Evolutionary conservation across 306 rosid genomes (phyloP), one percentile per base, ranked within the genome.

Genomic region (Benincasa hispida): DNA sequence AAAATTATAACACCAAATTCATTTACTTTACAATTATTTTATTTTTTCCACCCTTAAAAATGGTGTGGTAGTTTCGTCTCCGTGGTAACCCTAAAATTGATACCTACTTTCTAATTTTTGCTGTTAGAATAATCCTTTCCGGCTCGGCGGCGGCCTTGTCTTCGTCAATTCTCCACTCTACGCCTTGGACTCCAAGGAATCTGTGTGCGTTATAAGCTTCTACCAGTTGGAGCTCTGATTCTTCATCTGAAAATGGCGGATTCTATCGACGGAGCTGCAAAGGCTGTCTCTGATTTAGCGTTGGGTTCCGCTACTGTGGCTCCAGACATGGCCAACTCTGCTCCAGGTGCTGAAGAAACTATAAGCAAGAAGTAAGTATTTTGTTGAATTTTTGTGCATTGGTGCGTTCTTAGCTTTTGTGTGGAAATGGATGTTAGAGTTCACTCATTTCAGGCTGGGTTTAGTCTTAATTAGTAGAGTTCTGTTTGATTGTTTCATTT

Each of bases 281-380:
- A 83, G 39, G 77, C 83, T 0, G 78, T 79, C 74, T 53, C 76
- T n/a, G 85, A 76, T 41, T 53, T 75, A 35, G 55, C 50, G 2
- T 5, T 82, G 77, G 84, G 78, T 76, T 45, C 81, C 35, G 34
- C 85, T 32, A 24, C 83, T 28, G 9, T 66, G 12, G 58, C 60
- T 9, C 35, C 17, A 4, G 69, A 75, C 24, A 37, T 28, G 30
- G 18, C 18, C 6, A n/a, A 5, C 10, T 24, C 56, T 39, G 79
- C 28, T 18, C 30, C 72, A 28, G 6, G 24, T 30, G 28, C 84
- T 10, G 88, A 70, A 17, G 87, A 78, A 74, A 51, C 79, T 42
- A 12, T 69, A 3, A 87, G 87, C 87, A 87, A 87, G 72, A 87
- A 83, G 91, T 87, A 78, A 56, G 86, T 15, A 5, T 51, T 72